Evolutionary conservation across 495 filamentous ascomycete genomes (phyloP).

Genomic region (Jackrogersella minutella): DNA sequence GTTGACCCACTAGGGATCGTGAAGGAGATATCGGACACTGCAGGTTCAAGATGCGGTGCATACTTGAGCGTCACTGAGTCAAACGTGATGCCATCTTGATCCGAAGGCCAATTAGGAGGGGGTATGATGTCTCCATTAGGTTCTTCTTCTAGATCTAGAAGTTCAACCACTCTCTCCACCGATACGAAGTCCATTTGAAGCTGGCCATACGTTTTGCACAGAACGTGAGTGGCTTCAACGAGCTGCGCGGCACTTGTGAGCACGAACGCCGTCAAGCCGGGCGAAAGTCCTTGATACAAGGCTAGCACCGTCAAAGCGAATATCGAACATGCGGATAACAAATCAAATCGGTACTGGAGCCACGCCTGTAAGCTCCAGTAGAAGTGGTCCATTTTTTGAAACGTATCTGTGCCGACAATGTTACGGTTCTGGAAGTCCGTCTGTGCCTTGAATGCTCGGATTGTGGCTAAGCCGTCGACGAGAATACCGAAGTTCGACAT

Average conservation of each 20-base stretch:
- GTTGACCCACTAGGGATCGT: slow-evolving; percentile 77
- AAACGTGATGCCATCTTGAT: slow-evolving; percentile 74
- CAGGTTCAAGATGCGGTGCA: slow-evolving; percentile 75
- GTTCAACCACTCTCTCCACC: slow-evolving; percentile 81
- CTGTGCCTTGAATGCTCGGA: slow-evolving; percentile 78
- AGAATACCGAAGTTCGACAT: slow-evolving; percentile 87
- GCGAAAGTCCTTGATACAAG: slow-evolving; percentile 70
- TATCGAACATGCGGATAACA: slow-evolving; percentile 72
- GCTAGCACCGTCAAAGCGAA: slow-evolving; percentile 75
- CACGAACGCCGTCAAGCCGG: slow-evolving; percentile 80
- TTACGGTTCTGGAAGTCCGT: slow-evolving; percentile 77
- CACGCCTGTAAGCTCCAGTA: slow-evolving; percentile 87
- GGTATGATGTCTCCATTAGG: slow-evolving; percentile 68
- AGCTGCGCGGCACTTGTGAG: slow-evolving; percentile 67
- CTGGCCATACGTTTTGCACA: slow-evolving; percentile 79
- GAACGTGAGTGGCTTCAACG: slow-evolving; percentile 71
- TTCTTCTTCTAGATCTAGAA: slow-evolving; percentile 78
- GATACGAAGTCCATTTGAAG: slow-evolving; percentile 92
- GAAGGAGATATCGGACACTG: slow-evolving; percentile 69
- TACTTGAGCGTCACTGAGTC: slow-evolving; percentile 80
- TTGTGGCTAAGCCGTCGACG: slow-evolving; percentile 79
- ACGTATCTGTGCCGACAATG: slow-evolving; percentile 77
- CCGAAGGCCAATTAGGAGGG: slow-evolving; percentile 77
- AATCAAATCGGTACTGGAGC: slow-evolving; percentile 80
- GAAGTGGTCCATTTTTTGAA: slow-evolving; percentile 93